Conservation (phyloP, 2,329 filamentous ascomycete genomes). For the Leptographium wingfieldii region DNA sequence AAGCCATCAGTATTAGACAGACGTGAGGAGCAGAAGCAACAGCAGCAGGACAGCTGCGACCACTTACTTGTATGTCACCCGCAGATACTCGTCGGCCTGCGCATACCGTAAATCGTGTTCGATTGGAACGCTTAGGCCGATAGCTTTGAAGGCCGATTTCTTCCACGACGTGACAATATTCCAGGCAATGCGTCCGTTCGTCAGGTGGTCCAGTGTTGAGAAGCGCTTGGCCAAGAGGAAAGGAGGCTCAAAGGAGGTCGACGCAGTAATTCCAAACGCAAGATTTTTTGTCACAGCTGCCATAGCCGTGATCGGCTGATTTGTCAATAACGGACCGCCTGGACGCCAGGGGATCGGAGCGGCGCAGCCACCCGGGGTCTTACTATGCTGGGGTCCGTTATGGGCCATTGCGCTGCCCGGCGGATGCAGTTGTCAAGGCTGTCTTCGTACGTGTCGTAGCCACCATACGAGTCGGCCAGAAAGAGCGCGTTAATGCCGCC, state of each 20-base stretch:
- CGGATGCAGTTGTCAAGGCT: slow-evolving; percentile 48
- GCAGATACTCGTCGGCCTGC: slow-evolving; percentile 14
- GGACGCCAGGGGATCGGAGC: background rate
- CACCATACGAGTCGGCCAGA: slow-evolving; percentile 52
- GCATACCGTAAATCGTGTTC: slow-evolving; percentile 14
- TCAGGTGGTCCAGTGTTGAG: slow-evolving; percentile 11
- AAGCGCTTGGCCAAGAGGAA: slow-evolving; percentile 10
- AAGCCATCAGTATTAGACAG: background rate
- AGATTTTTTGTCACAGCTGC: slow-evolving; percentile 12
- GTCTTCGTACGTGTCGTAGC: slow-evolving; percentile 49
- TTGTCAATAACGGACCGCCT: background rate
- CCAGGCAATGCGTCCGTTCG: slow-evolving; percentile 11
- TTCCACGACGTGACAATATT: slow-evolving; percentile 15
- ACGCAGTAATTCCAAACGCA: slow-evolving; percentile 10
- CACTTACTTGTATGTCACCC: slow-evolving; percentile 10
- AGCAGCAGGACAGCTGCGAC: too few relatives aligned
- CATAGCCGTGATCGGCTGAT: slow-evolving; percentile 10
- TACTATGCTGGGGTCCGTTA: slow-evolving; percentile 49
- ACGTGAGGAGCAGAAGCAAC: background rate
- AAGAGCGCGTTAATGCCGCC: slow-evolving; percentile 8
- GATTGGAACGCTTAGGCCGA: slow-evolving; percentile 9
- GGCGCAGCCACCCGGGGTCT: background rate
- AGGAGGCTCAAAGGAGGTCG: slow-evolving; percentile 8
- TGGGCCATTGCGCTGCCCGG: slow-evolving; percentile 50
- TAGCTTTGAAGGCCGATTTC: slow-evolving; percentile 9